Conservation (phyloP, 257 asterid species). For the Sherardia arvensis region DNA sequence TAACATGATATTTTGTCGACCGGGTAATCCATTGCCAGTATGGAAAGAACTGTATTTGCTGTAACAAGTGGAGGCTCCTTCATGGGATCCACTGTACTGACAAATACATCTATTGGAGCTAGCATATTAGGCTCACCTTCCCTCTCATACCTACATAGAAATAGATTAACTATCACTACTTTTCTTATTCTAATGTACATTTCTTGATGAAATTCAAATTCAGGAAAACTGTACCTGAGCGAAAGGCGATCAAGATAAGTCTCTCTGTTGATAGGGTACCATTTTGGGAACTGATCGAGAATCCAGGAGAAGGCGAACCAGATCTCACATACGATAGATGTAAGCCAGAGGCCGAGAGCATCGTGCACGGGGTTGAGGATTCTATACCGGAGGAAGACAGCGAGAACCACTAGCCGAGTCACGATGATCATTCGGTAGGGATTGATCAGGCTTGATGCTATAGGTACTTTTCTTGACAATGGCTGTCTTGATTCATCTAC, state of each 20-base stretch:
- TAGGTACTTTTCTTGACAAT: constrained; percentile 83
- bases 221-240: constrained; percentile 40
- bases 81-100: constrained; percentile 88
- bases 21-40: constrained; percentile 91
- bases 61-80: constrained; percentile 98
- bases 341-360: constrained; percentile 94
- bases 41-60: constrained; percentile 81
- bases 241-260: constrained; percentile 95
- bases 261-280: constrained; percentile 92
- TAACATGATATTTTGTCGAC: constrained; percentile 86
- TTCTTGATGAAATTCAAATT: background rate
- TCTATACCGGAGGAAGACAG: constrained; percentile 78
- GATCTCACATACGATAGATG: constrained; percentile 88
- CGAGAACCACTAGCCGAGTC: constrained; percentile 67
- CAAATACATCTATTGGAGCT: constrained; percentile 74
- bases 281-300: constrained; percentile 97
- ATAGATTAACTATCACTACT: constrained; percentile 5
- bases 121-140: constrained; percentile 93
- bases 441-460: constrained; percentile 85
- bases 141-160: constrained; percentile 65
- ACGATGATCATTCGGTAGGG: constrained; percentile 97
- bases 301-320: constrained; percentile 98
- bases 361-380: constrained; percentile 87
- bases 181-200: background rate
- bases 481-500: constrained; percentile 95